Conservation (phyloP, 2,329 filamentous ascomycete genomes). For the Podosphaera aphanis region DNA sequence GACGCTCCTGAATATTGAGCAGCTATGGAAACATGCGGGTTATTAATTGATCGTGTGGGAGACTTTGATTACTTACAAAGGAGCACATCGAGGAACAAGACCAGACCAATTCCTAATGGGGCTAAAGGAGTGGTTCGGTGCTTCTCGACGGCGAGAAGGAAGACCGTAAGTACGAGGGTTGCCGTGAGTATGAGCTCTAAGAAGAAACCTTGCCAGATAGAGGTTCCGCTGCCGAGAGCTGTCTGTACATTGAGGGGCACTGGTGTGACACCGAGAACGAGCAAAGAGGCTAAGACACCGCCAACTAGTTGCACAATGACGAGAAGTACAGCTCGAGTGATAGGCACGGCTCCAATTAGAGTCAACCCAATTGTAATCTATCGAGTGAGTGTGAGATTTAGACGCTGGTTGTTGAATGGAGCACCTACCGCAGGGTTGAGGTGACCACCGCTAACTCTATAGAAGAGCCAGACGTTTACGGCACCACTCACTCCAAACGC, state of each 20-base stretch:
- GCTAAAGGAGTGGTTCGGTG: conserved; percentile 24
- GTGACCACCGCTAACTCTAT: conserved; percentile 23
- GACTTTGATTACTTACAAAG: conserved; percentile 2
- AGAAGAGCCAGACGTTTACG: conserved; percentile 29
- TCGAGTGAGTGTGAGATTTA: not conserved
- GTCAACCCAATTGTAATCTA: conserved; percentile 16
- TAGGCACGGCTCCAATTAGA: conserved; percentile 14
- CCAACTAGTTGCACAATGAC: conserved; percentile 15
- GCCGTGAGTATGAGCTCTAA: conserved; percentile 24
- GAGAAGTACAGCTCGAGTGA: conserved; percentile 11
- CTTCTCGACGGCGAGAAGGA: conserved; percentile 21
- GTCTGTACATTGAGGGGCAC: conserved; percentile 4
- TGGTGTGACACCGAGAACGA: conserved; percentile 15
- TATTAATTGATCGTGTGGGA: not conserved
- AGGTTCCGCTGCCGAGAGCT: conserved; percentile 2
- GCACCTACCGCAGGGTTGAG: conserved; percentile 20
- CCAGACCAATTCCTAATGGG: conserved; percentile 23
- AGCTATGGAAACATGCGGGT: conserved; percentile 10
- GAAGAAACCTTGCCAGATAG: conserved; percentile 21
- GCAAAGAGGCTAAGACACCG: conserved; percentile 18
- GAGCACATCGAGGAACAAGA: conserved; percentile 20
- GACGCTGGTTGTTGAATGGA: not conserved
- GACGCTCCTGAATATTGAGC: conserved; percentile 25
- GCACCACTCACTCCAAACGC: conserved; percentile 17
- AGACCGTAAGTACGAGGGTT: conserved; percentile 23